Evolutionary conservation across 495 filamentous ascomycete species (phyloP), one percentile per base, ranked within the genome.

Genomic region (Penicillium subrubescens): DNA sequence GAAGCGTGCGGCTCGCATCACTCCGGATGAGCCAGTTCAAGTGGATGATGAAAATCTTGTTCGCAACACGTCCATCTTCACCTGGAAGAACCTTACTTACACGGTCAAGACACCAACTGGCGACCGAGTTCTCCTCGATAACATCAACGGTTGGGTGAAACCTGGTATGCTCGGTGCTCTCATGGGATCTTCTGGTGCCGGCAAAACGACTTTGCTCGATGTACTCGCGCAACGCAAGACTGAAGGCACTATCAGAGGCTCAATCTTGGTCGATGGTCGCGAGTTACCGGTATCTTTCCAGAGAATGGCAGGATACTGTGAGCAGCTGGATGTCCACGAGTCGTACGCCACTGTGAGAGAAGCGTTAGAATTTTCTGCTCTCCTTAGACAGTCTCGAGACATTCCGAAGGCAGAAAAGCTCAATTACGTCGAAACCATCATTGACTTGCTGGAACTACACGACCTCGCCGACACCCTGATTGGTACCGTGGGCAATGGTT

Each of bases 121-220:
- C 23, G 83, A 71, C 60, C 70, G 74, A 29, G 57, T 76, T 2
- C 78, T 93, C 3, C 80, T 97, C 19, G 88, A 96, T 64, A 82
- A 95, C 64, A 89, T 96, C 3, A 88, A 92, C 66, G 93, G 93
- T 46, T 97, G 91, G 90, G 91, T 96, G 57, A 95, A 95, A 71
- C 93, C 93, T 25, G 93, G 93, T 55, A 83, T 87, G 70, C 79
- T 93, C 64, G 85, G 88, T 17, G 90, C 90, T 2, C 76, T 93
- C 10, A 90, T 93, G 81, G 86, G 86, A 14, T 82, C 82, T 15
- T 87, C 85, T 31, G 86, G 86, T 17, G 86, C 86, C 3, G 86
- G 86, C 25, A 89, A 89, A 58, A 89, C 86, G 6, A 89, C 86
- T 0, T 71, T 89, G 6, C 73, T 84, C 2, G 80, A 84, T 68